Evolutionary conservation across 2,329 filamentous ascomycete species (phyloP), one percentile per base, ranked within the genome.

Genomic region (Fusarium miscanthi): DNA sequence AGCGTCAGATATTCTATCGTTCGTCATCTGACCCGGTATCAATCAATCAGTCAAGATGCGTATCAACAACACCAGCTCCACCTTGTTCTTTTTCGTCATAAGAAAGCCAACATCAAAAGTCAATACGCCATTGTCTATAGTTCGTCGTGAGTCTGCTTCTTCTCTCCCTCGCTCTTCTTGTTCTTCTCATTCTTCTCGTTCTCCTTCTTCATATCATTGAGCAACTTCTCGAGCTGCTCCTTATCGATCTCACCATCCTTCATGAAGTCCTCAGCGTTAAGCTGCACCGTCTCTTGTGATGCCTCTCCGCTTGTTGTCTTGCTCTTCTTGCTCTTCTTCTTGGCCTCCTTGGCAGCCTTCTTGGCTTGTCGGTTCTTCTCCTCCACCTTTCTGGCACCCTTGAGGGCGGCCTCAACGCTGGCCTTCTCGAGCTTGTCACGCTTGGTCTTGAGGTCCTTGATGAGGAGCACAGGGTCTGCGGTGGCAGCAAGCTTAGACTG

Each of bases 391-490:
- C 85, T 87, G 76, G 92, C 88, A 62, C 89, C 89, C 84, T 90
- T 92, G 85, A 92, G 89, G 60, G 94, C 87, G 53, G 95, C 86
- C 30, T 94, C 89, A 80, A 92, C 87, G 75, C 90, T 89, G 8
- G 87, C 88, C 79, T 93, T 90, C 79, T 92, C 90, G 11, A 98
- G 87, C 79, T 93, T 89, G 76, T 91, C 89, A 21, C 90, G 87
- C 81, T 92, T 92, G 30, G 85, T 86, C 64, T 90, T 84, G 35
- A 97, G 82, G 33, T 97, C 95, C 78, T 91, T 91, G 73, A 90
- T 84, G 1, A 92, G 87, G 13, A 97, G 85, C 11, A 91, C 91
- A 0, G 94, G 93, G 73, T 98, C 91, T 14, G 94, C 93, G 5
- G 90, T 90, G 4, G 86, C 83, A 21, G 87, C 84, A 6, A 97